These are phyloP conservation scores for Lactifluus piperatus DNA, from an alignment of 768 basidiomycete species.

Conservation along the genomic window DNA sequence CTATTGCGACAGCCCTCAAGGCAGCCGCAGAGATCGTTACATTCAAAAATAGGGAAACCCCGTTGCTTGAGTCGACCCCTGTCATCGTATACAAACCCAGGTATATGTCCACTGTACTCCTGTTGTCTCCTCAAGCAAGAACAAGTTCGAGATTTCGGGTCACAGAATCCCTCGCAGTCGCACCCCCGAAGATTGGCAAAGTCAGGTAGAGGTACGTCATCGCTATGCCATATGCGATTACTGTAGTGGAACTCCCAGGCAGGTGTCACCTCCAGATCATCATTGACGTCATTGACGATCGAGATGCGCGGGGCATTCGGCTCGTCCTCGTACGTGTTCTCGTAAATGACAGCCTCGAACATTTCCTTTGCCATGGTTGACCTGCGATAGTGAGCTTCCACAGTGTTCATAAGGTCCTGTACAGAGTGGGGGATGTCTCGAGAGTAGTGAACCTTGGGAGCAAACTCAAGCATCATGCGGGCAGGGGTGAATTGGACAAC, in stretches of 20 bases:
- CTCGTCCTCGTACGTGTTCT: constrained; percentile 60
- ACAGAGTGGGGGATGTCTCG: constrained; percentile 52
- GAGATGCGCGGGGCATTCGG: constrained; percentile 58
- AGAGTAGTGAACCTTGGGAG: constrained; percentile 27
- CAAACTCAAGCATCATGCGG: constrained; percentile 16
- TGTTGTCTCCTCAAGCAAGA: constrained; percentile 56
- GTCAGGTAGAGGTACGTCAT: constrained; percentile 61
- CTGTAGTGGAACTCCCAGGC: constrained; percentile 85
- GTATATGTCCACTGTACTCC: constrained; percentile 31
- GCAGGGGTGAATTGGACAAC: constrained; percentile 14
- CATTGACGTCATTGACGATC: constrained; percentile 60
- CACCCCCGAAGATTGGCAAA: constrained; percentile 53
- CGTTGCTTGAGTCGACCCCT: constrained; percentile 39
- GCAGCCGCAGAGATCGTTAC: constrained; percentile 75
- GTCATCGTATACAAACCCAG: constrained; percentile 64
- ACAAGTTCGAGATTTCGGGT: constrained; percentile 66
- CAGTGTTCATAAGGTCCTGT: constrained; percentile 57
- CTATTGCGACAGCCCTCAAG: constrained; percentile 75
- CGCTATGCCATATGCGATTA: constrained; percentile 69
- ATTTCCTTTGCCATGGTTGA: constrained; percentile 40
- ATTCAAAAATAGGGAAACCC: constrained; percentile 72
- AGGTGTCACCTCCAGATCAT: constrained; percentile 48
- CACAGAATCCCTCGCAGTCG: constrained; percentile 65
- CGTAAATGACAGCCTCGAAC: constrained; percentile 56
- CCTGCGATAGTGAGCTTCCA: constrained; percentile 33